A percentile compares a stretch with the other conserved stretches of the same genome.
Conservation (phyloP, 1,284 basidiomycete genomes). For the Apiotrichum sp. region DNA sequence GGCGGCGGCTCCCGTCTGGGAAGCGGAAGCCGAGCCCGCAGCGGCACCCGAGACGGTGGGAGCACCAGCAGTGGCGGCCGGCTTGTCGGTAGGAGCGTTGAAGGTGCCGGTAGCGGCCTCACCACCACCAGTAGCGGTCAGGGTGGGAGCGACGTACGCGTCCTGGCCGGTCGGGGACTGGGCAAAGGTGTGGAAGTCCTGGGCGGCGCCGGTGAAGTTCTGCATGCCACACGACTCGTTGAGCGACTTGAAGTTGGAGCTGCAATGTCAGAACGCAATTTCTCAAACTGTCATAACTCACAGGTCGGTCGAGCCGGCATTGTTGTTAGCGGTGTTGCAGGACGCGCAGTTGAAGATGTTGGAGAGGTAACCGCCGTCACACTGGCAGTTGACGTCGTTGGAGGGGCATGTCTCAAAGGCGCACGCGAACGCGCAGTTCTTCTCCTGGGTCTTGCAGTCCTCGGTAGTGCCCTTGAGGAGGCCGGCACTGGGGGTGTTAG, state of each 20-base stretch:
- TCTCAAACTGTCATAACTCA: background rate
- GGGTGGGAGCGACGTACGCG: slow-evolving; percentile 33
- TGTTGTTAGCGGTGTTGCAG: slow-evolving; percentile 46
- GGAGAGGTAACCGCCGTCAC: slow-evolving; percentile 35
- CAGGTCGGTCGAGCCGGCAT: slow-evolving; percentile 32
- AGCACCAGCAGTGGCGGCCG: slow-evolving; percentile 6
- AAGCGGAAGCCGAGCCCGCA: slow-evolving; percentile 12
- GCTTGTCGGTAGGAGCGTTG: slow-evolving; percentile 7
- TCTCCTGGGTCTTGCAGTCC: slow-evolving; percentile 24
- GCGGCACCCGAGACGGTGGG: slow-evolving; percentile 11
- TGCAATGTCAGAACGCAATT: background rate
- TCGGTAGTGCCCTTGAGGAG: slow-evolving; percentile 29
- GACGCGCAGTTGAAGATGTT: slow-evolving; percentile 46
- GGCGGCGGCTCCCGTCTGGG: slow-evolving; percentile 12
- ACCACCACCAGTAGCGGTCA: slow-evolving; percentile 44
- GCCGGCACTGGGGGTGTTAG: slow-evolving; percentile 4
- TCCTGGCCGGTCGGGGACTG: slow-evolving; percentile 25
- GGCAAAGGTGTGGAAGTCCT: slow-evolving; percentile 27
- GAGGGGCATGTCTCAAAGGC: slow-evolving; percentile 36
- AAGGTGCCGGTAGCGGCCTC: slow-evolving; percentile 35
- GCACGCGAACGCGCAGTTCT: slow-evolving; percentile 39
- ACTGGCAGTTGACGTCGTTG: slow-evolving; percentile 40
- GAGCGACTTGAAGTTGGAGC: slow-evolving; percentile 35
- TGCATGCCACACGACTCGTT: slow-evolving; percentile 37
- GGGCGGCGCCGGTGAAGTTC: slow-evolving; percentile 34